phyloP scores from a whole-genome alignment of 768 basidiomycete genomes.

The Collybiopsis confluens region DNA sequence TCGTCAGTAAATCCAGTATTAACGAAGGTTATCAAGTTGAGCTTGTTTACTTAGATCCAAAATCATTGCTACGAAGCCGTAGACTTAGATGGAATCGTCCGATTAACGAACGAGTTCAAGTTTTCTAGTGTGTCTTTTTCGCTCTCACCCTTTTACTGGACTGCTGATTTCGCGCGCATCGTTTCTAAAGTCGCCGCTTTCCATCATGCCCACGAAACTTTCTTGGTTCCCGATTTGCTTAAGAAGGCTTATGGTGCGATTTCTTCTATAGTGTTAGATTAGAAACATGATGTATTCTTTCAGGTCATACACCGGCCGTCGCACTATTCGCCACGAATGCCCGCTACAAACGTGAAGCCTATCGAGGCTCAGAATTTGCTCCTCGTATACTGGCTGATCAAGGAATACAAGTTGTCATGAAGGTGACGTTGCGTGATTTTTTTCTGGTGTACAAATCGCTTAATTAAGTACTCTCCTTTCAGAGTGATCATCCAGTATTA shows the following conservation, averaged over 20 bases:
- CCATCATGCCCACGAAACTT: slow-evolving; percentile 79
- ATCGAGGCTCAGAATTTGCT: slow-evolving; percentile 75
- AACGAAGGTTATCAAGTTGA: neutral
- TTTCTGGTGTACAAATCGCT: neutral
- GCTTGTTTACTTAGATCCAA: slow-evolving; percentile 43
- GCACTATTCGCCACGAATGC: slow-evolving; percentile 65
- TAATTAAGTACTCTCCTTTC: neutral
- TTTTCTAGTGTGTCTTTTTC: slow-evolving; percentile 19
- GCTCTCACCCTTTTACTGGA: neutral
- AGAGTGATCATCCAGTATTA: slow-evolving; percentile 62
- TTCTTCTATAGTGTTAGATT: too few species aligned
- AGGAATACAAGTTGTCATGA: slow-evolving; percentile 71
- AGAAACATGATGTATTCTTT: too few species aligned
- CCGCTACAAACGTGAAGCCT: slow-evolving; percentile 68
- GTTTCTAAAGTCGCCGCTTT: slow-evolving; percentile 72
- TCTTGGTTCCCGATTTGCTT: slow-evolving; percentile 78
- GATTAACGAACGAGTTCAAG: slow-evolving; percentile 25
- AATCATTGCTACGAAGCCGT: slow-evolving; percentile 60
- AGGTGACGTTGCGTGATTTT: slow-evolving; percentile 32
- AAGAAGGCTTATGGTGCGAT: slow-evolving; percentile 59
- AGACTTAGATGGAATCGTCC: slow-evolving; percentile 66
- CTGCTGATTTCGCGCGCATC: slow-evolving; percentile 31
- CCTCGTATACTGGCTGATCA: slow-evolving; percentile 64
- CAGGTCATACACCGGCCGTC: slow-evolving; percentile 62
- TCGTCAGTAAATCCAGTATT: neutral